A percentile compares a stretch with the other conserved stretches of the same genome.
Conservation (phyloP, 2,329 filamentous ascomycete species). For the Claviceps sp. region DNA sequence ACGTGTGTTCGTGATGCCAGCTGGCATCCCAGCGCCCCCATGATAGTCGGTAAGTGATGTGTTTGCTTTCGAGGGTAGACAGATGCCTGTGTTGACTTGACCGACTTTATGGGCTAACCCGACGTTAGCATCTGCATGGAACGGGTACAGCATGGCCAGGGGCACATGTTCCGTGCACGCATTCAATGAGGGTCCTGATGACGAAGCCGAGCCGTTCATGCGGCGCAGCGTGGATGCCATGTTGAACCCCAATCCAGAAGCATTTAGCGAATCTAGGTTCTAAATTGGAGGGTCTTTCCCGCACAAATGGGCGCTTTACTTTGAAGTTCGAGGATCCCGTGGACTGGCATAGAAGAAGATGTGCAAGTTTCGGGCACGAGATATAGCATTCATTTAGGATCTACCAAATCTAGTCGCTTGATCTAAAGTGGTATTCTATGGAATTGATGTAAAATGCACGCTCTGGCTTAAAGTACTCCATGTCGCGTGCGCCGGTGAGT, state of each 20-base stretch:
- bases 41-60: slow-evolving; percentile 48
- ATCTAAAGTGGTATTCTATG: no score
- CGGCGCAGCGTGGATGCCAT: slow-evolving; percentile 48
- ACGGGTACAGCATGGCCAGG: slow-evolving; percentile 57
- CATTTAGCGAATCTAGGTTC: slow-evolving; percentile 8
- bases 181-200: slow-evolving; percentile 53
- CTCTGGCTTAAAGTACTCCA: no score
- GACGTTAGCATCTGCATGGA: slow-evolving; percentile 63
- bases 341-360: no score
- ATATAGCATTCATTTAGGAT: no score
- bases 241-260: slow-evolving; percentile 28
- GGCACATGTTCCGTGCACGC: slow-evolving; percentile 69
- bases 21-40: slow-evolving; percentile 77
- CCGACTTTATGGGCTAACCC: not conserved
- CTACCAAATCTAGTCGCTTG: no score
- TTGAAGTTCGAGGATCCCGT: not conserved
- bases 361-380: no score
- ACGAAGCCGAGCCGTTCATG: slow-evolving; percentile 48
- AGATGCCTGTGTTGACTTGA: not conserved
- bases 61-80: no score
- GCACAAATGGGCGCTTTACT: not conserved
- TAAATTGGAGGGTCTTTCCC: not conserved
- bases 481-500: no score
- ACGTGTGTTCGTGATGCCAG: slow-evolving; percentile 78
- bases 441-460: no score